Percentiles rank a stretch among this genome's conserved stretches.
These are phyloP conservation scores for Garcia nutans DNA, from an alignment of 345 rosid species.

Conservation along the genomic window DNA sequence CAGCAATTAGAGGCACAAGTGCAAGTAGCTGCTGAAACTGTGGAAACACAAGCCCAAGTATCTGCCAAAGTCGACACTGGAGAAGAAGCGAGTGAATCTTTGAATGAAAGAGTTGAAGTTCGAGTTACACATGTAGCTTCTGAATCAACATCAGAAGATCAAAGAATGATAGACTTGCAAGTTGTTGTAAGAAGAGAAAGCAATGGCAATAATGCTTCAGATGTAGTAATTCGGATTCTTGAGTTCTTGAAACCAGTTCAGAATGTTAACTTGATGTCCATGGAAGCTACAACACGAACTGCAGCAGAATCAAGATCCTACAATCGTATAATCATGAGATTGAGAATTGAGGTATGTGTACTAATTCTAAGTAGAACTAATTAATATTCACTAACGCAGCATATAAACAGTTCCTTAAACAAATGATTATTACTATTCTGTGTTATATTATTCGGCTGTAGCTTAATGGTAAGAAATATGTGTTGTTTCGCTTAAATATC, in stretches of 20 bases:
- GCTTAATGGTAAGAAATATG: no score
- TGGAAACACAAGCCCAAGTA: not conserved
- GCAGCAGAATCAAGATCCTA: conserved; percentile 24
- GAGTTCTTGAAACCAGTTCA: conserved; percentile 58
- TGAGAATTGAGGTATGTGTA: conserved; percentile 56
- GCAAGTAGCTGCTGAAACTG: conserved; percentile 8
- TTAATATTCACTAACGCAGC: not conserved
- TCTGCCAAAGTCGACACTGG: conserved; percentile 12
- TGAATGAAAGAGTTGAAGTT: conserved; percentile 38
- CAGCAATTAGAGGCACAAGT: conserved; percentile 46
- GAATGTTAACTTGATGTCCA: conserved; percentile 50
- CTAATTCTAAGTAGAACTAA: not conserved
- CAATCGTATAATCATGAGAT: conserved; percentile 41
- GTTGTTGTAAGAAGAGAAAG: conserved; percentile 48
- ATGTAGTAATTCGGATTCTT: conserved; percentile 48
- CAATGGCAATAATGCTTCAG: conserved; percentile 11
- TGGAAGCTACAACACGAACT: conserved; percentile 43
- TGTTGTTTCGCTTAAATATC: no score
- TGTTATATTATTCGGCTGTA: no score
- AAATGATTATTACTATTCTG: no score
- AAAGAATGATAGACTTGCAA: conserved; percentile 42
- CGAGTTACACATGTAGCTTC: conserved; percentile 24
- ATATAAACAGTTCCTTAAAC: not conserved
- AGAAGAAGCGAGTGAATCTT: conserved; percentile 19
- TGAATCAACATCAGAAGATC: conserved; percentile 47